A percentile compares a stretch with the other conserved stretches of the same genome.
These are phyloP conservation scores for Albatrellus sp. DNA, from an alignment of 1,284 basidiomycete genomes.

Conservation along the genomic window DNA sequence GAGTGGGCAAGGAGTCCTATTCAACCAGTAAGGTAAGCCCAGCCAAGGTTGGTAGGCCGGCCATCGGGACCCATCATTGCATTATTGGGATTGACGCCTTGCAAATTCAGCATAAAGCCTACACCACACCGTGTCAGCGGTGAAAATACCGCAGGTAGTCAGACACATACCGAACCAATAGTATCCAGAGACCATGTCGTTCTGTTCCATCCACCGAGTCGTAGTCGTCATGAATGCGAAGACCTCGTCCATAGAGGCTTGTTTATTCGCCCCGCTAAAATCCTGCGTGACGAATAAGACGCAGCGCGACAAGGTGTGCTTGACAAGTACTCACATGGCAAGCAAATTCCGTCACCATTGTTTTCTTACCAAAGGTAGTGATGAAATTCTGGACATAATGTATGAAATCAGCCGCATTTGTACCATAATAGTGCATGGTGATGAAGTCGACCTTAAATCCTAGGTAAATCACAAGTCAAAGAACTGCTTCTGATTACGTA, in stretches of 20 bases:
- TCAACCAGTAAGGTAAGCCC: constrained; percentile 21
- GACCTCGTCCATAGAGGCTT: constrained; percentile 36
- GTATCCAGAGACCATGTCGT: constrained; percentile 43
- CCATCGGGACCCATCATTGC: constrained; percentile 26
- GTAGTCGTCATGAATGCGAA: constrained; percentile 45
- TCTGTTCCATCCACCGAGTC: constrained; percentile 42
- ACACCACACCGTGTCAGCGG: constrained; percentile 3
- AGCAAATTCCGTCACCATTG: constrained; percentile 64
- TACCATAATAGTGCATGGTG: constrained; percentile 55
- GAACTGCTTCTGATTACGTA: constrained; percentile 24
- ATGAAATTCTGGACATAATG: constrained; percentile 39
- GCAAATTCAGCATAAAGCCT: constrained; percentile 57
- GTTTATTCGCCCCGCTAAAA: constrained; percentile 32
- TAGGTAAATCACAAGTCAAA: constrained; percentile 11
- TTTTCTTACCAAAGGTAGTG: constrained; percentile 31
- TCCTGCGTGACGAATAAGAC: background rate
- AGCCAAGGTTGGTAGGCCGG: constrained; percentile 38
- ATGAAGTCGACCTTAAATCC: constrained; percentile 33
- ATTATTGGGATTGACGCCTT: constrained; percentile 55
- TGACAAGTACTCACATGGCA: constrained; percentile 33
- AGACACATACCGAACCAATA: constrained; percentile 54
- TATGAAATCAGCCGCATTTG: constrained; percentile 34
- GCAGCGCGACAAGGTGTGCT: background rate
- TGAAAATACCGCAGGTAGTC: background rate
- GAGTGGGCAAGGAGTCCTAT: background rate